Base-by-base conservation (phyloP, 1,139 yeast genomes). In the Spathaspora sp. region DNA sequence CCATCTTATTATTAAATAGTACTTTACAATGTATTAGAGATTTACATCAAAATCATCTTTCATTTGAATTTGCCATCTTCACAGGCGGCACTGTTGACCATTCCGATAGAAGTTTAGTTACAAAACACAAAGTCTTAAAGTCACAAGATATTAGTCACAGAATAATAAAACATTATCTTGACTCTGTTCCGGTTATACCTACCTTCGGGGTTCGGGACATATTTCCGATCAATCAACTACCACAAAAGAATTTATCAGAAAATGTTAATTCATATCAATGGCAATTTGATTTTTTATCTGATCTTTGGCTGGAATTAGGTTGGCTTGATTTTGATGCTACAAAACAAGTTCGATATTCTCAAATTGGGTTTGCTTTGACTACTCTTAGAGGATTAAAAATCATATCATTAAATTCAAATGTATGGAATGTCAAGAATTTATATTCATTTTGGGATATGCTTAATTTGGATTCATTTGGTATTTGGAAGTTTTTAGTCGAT, bases 301-400 rank as follows among this genome's bases (percentile, higher is more conserved):
- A 64, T 41, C 47, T 59, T 16, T 66, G 70, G 70, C 51, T 53
- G 20, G 55, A 60, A 24, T 62, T 64, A 46, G 74, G 66, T 8
- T 78, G 82, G 82, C 50, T 76, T 25, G 67, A 51, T 38, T 49
- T 55, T 36, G 55, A 60, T 20, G 60, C 63, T 41, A 58, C 70
- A 4, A 63, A 61, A 42, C 59, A 68, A 44, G 65, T 71, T 13
- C 60, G 67, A 41, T 62, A 65, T 41, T 57, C 57, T 34, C 63
- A 61, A 51, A 47, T 58, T 36, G 71, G 68, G 1, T 65, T 55
- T 45, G 54, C 69, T 4, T 38, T 58, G n/a, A 50, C 50, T 7
- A 64, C 70, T 5, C 34, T 47, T 6, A 48, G 64, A 38, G 68
- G 68, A 0, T 56, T 67, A 31, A 67, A 66, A 49, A 61, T 67